Evolutionary conservation across 208 protist species (phyloP), one percentile per base, ranked within the genome.

Genomic region (Tetramitus jugosus): DNA sequence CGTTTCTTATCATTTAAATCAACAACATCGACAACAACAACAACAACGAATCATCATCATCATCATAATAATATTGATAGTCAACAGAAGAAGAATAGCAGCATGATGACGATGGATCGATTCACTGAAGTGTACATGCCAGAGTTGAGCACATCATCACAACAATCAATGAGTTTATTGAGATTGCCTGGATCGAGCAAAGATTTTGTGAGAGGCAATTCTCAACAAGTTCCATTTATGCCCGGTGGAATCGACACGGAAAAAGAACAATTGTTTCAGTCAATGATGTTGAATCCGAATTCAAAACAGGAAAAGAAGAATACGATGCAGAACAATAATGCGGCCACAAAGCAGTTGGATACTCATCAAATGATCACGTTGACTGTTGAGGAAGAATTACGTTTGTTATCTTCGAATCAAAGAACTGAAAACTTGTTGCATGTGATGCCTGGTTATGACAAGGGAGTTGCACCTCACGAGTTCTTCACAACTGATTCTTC

Each of bases 141-240:
- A 61, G n/a, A 76, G 33, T 13, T 10, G 1, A 74, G 26, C 8
- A 10, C 10, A 0, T 39, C 69, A 17, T 60, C 45, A 26, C 40
- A 4, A 31, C 2, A 52, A 0, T 76, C 69, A 43, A 60, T 35
- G 13, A 39, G 45, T 4, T 43, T 76, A 7, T 43, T 60, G 13
- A 53, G 69, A 61, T 29, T 60, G 31, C 69, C 69, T 31, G n/a
- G 33, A 29, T 8, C 43, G 29, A 61, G 29, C 23, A 53, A 76
- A 60, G 69, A 76, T 52, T 76, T 76, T 42, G 69, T 60, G 3
- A 60, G 69, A 43, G 69, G 69, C 3, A 60, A 8, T 31, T 39
- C 42, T 43, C 42, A 60, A 14, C 56, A 76, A 14, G 26, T 76
- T 26, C 43, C 46, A 20, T 76, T 76, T 29, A 3, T 33, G 14